Evolutionary conservation across 1,284 basidiomycete genomes (phyloP).

Genomic region (Jaminaea rosea): DNA sequence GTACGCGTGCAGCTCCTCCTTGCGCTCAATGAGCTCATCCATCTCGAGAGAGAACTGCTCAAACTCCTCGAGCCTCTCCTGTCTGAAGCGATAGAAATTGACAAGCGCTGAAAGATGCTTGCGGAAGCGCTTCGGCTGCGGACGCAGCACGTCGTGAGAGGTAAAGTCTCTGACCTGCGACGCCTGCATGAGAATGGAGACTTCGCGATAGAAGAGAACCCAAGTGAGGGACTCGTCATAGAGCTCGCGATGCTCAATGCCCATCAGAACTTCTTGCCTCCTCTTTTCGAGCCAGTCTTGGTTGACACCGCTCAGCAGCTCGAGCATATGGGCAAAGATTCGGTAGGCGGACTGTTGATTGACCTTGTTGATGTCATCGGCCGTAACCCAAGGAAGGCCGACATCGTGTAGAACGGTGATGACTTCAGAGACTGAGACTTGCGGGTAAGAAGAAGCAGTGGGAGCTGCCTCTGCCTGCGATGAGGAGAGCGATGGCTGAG

Average conservation of each 20-base stretch:
- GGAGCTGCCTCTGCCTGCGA: neutral
- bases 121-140: conserved; percentile 39
- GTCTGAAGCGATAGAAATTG: conserved; percentile 44
- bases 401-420: neutral
- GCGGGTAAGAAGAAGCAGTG: neutral
- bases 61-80: neutral
- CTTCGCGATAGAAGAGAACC: neutral
- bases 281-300: neutral
- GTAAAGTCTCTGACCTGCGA: conserved; percentile 39
- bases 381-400: neutral
- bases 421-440: neutral
- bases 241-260: neutral
- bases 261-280: neutral
- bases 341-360: neutral
- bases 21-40: neutral
- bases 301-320: neutral
- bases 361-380: neutral
- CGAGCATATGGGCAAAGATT: neutral
- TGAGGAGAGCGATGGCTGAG: too few species aligned
- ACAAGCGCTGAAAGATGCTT: conserved; percentile 41
- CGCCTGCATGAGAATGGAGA: conserved; percentile 27
- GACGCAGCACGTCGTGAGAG: conserved; percentile 39
- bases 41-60: neutral
- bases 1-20: neutral
- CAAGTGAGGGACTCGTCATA: neutral